Conservation (phyloP, 2,329 filamentous ascomycete species). For the Alternaria sp. region DNA sequence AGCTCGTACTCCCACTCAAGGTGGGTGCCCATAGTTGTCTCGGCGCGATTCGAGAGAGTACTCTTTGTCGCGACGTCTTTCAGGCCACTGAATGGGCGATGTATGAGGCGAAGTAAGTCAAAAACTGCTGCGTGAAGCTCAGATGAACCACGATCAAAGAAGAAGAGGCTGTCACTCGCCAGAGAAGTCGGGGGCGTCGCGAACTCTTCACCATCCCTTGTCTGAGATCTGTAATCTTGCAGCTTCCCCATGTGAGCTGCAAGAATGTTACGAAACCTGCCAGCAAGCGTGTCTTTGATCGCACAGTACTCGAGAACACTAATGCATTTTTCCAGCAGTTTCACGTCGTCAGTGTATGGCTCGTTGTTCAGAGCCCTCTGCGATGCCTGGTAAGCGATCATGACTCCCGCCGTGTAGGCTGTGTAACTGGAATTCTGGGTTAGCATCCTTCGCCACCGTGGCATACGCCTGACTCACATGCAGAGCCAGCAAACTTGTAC, state of each 20-base stretch:
- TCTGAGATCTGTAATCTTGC: not conserved
- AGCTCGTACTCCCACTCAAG: slow-evolving; percentile 13
- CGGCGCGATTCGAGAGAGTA: slow-evolving; percentile 7
- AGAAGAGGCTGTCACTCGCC: slow-evolving; percentile 17
- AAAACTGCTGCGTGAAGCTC: slow-evolving; percentile 16
- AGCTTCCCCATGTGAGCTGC: slow-evolving; percentile 5
- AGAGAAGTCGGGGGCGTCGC: not conserved
- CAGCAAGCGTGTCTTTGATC: slow-evolving; percentile 9
- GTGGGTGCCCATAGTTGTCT: slow-evolving; percentile 12
- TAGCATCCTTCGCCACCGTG: not conserved
- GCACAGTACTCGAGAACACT: slow-evolving; percentile 11
- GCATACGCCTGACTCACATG: slow-evolving; percentile 14
- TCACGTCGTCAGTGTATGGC: not conserved
- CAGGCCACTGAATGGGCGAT: slow-evolving; percentile 16
- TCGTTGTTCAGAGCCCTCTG: slow-evolving; percentile 19
- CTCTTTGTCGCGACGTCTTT: not conserved
- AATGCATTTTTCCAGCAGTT: slow-evolving; percentile 14
- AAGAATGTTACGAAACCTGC: slow-evolving; percentile 10
- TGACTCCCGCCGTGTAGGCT: slow-evolving; percentile 21
- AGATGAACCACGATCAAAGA: slow-evolving; percentile 7
- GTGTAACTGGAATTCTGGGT: slow-evolving; percentile 13
- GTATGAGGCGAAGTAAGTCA: slow-evolving; percentile 17
- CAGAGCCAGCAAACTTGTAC: slow-evolving; percentile 31
- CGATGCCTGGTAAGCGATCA: slow-evolving; percentile 19
- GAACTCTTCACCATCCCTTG: not conserved